These are phyloP conservation scores for Stellera chamaejasme DNA, from an alignment of 345 rosid genomes.

Conservation along the genomic window DNA sequence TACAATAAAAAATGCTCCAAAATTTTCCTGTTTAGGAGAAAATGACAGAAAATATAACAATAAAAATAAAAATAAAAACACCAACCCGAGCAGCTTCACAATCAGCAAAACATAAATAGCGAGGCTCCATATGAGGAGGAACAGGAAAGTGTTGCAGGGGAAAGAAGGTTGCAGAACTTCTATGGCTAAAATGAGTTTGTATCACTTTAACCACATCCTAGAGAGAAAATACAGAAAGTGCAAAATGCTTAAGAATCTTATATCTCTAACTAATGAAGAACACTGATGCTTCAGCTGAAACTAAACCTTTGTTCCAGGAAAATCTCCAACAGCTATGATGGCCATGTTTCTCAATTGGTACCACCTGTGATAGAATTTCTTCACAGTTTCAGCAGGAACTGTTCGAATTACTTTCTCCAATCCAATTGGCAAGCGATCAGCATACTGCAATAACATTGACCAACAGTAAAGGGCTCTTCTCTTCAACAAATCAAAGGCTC, in stretches of 20 bases:
- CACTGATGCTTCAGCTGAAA: background rate
- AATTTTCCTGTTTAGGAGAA: background rate
- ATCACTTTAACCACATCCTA: conserved; percentile 74
- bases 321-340: conserved; percentile 91
- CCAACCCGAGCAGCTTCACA: conserved; percentile 87
- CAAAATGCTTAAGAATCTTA: conserved; percentile 4
- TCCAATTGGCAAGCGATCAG: conserved; percentile 88
- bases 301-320: conserved; percentile 71
- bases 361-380: conserved; percentile 78
- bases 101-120: conserved; percentile 66
- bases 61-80: background rate
- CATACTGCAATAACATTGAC: conserved; percentile 51
- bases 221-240: conserved; percentile 7
- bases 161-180: conserved; percentile 27
- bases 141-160: conserved; percentile 52
- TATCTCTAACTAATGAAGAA: background rate
- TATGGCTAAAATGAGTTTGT: conserved; percentile 54
- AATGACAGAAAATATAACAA: conserved; percentile 18
- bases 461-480: background rate
- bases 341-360: conserved; percentile 82
- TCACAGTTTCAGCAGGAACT: conserved; percentile 66
- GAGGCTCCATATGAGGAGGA: conserved; percentile 68
- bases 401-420: conserved; percentile 80
- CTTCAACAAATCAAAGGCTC: background rate
- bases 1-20: background rate